A percentile compares a stretch with the other conserved stretches of the same genome.
These are phyloP conservation scores for Colletotrichum lini DNA, from an alignment of 2,329 filamentous ascomycete genomes.

Conservation along the genomic window DNA sequence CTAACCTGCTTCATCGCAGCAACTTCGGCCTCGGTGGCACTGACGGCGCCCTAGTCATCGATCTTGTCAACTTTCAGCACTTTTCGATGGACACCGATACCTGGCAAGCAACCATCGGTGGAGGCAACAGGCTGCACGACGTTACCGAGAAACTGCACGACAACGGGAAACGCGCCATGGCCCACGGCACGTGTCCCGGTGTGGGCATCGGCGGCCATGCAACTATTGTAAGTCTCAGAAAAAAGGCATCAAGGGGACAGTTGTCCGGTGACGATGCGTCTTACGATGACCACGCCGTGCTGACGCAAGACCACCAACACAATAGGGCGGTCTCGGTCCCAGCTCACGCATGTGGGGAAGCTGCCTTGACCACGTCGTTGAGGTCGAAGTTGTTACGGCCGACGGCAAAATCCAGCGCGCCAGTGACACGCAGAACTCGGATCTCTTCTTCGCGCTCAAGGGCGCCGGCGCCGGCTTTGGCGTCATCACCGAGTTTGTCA, in stretches of 20 bases:
- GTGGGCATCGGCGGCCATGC: constrained; percentile 73
- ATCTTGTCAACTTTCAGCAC: constrained; percentile 66
- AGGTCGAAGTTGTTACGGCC: constrained; percentile 70
- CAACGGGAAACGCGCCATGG: constrained; percentile 68
- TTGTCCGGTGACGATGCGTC: neutral
- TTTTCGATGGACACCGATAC: constrained; percentile 67
- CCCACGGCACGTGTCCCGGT: constrained; percentile 72
- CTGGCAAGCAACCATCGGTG: constrained; percentile 69
- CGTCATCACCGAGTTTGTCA: constrained; percentile 69
- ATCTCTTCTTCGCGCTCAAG: constrained; percentile 70
- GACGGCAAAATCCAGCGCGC: constrained; percentile 66
- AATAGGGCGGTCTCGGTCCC: constrained; percentile 70
- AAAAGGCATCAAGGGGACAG: neutral
- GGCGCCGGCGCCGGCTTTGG: constrained; percentile 71
- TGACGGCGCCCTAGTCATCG: constrained; percentile 67
- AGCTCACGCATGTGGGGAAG: constrained; percentile 72
- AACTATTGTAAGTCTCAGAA: constrained; percentile 61
- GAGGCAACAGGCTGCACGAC: constrained; percentile 66
- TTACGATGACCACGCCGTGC: constrained; percentile 13
- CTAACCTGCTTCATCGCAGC: constrained; percentile 43
- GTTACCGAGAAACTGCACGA: constrained; percentile 65
- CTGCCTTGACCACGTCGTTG: constrained; percentile 68
- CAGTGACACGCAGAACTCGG: constrained; percentile 62
- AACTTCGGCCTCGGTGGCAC: constrained; percentile 64
- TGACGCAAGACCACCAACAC: constrained; percentile 13